Evolutionary conservation across 2,329 filamentous ascomycete species (phyloP).

Genomic region (Fonsecaea nubica): DNA sequence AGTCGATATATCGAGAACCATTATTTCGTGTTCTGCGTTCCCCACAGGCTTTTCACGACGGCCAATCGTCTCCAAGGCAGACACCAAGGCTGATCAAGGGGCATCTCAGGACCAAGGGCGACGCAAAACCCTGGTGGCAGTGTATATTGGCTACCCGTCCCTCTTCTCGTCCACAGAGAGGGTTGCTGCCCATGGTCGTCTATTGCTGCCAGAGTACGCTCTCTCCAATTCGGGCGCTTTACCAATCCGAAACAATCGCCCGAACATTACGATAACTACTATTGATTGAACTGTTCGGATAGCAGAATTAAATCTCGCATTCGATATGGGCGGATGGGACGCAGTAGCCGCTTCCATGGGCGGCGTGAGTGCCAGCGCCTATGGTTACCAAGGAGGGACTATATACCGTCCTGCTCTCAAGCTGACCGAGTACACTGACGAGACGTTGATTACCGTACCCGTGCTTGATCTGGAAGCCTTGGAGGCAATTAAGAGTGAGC

Average conservation of each 20-base stretch:
- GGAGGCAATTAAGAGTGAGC: not conserved
- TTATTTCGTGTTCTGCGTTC: not conserved
- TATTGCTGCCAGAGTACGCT: not conserved
- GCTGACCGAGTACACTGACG: conserved; percentile 30
- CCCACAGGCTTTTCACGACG: not conserved
- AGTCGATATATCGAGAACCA: not conserved
- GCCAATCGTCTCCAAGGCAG: not conserved
- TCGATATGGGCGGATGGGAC: conserved; percentile 8
- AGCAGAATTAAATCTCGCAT: not conserved
- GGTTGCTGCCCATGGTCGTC: not conserved
- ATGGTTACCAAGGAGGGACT: not conserved
- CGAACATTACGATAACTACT: not conserved
- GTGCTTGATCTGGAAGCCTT: conserved; percentile 26
- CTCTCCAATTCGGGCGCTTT: not conserved
- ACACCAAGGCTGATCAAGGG: not conserved
- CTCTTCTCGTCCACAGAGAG: not conserved
- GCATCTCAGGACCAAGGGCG: not conserved
- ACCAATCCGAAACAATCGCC: not conserved
- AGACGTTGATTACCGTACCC: conserved; percentile 34
- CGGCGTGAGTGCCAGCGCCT: conserved; percentile 12
- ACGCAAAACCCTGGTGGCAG: not conserved
- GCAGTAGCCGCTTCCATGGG: conserved; percentile 10
- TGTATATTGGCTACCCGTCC: not conserved
- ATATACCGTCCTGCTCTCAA: conserved; percentile 2
- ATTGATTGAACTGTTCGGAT: not conserved